Percentiles rank a stretch among this genome's conserved stretches.
Conservation (phyloP, 2,329 filamentous ascomycete species). For the Colletotrichum nymphaeae region DNA sequence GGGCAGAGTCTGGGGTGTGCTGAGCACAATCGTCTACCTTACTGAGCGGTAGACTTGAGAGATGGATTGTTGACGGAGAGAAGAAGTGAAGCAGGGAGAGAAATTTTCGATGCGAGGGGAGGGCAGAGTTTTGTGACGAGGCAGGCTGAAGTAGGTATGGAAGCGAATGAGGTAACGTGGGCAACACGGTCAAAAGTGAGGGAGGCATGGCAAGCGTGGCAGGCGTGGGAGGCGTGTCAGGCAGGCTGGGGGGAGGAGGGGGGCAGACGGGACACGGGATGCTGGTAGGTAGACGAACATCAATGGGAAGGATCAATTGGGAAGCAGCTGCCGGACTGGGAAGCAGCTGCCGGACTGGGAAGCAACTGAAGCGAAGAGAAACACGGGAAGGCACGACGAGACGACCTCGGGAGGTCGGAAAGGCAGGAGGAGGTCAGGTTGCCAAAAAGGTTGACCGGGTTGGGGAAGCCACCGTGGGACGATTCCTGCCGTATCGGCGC, state of each 20-base stretch:
- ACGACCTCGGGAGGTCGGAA: no score
- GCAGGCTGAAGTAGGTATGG: no score
- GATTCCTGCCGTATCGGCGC: conserved; percentile 28
- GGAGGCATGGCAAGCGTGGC: not conserved
- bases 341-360: not conserved
- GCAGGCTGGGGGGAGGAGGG: not conserved
- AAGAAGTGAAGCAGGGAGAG: not conserved
- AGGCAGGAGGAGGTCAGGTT: not conserved
- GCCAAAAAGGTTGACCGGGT: not conserved
- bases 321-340: not conserved
- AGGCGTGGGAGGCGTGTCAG: not conserved
- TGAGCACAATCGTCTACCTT: not conserved
- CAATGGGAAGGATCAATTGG: not conserved
- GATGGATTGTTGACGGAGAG: not conserved
- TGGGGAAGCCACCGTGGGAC: conserved; percentile 20
- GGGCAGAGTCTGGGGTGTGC: not conserved
- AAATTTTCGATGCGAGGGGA: not conserved
- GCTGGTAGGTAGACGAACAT: no score
- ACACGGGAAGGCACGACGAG: not conserved
- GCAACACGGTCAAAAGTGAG: not conserved
- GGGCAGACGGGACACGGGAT: not conserved
- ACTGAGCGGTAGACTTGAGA: not conserved
- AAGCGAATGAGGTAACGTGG: not conserved
- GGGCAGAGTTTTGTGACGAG: conserved; percentile 11
- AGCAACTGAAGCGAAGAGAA: not conserved